Conservation (phyloP, 257 asterid genomes). For the Solanum stenotomum region DNA sequence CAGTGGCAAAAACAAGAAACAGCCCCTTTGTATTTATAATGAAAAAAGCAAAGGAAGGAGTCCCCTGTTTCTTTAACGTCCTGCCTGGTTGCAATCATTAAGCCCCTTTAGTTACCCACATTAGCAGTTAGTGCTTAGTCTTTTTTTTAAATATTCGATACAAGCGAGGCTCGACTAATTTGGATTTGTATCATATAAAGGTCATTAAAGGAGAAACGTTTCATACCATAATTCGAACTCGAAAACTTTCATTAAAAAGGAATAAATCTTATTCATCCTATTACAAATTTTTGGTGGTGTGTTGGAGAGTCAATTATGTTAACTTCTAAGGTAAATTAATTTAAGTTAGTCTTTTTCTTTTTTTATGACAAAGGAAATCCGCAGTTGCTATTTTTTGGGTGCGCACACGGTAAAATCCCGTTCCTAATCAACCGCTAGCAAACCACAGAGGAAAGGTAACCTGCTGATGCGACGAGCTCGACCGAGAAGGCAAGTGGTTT, state of each 20-base stretch:
- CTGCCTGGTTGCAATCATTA: slow-evolving; percentile 12
- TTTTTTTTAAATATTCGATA: neutral
- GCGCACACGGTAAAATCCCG: rapidly evolving
- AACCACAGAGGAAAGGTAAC: too few species aligned
- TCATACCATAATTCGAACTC: neutral
- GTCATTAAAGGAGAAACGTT: neutral
- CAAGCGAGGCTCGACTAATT: neutral
- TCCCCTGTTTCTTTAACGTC: slow-evolving; percentile 16
- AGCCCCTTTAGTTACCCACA: neutral
- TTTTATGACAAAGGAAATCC: too few species aligned
- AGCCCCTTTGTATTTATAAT: slow-evolving; percentile 39
- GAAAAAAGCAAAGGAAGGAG: slow-evolving; percentile 1
- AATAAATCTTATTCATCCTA: neutral
- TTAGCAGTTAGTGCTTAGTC: neutral
- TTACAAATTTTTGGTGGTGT: neutral
- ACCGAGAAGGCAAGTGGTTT: neutral
- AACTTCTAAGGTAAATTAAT: neutral
- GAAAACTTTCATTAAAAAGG: neutral
- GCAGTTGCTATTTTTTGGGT: neutral
- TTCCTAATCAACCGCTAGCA: neutral
- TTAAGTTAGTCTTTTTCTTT: neutral
- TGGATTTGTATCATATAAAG: neutral
- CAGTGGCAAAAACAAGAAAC: neutral
- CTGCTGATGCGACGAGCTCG: rapidly evolving
- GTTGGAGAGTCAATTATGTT: neutral